Evolutionary conservation across 164 flowering plant genomes (phyloP), one percentile per base, ranked within the genome.

Genomic region (Chimonanthus salicifolius): DNA sequence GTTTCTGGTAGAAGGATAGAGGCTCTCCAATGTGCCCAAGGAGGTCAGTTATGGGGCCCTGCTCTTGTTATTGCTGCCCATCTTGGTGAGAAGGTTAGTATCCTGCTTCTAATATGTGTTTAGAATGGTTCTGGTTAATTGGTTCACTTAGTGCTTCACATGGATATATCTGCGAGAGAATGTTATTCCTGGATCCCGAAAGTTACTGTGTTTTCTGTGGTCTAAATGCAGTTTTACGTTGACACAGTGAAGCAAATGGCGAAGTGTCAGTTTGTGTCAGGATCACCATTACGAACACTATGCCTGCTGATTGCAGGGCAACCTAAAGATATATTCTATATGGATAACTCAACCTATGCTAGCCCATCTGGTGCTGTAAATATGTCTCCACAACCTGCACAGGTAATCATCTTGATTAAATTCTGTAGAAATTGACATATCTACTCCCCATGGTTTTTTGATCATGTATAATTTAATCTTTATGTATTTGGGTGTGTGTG

Each of bases 181-280:
- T 66, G 68, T 66, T 45, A 45, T 66, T 66, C 68, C 68, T 15
- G 47, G 47, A 1, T 66, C 45, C 16, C 45, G 68, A 21, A 44
- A 45, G 48, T 66, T 15, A 66, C 48, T 7, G 10, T 46, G 48
- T 45, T 66, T 11, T 18, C 6, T 66, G 49, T 66, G 44, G 16
- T 10, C 15, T 44, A 6, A 10, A 10, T 88, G 87, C 92, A 96
- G 99, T 90, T 87, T 73, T 91, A 91, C 83, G 84, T 81, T 68
- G 98, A 96, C 54, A 90, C 99, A 16, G 89, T 94, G 78, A 96
- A 88, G 85, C 88, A 88, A 85, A 92, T 96, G 98, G 97, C 99
- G 20, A 86, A 88, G 71, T 78, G 76, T 47, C 97, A 92, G 83
- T 82, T 96, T 68, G 81, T 87, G 75, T 82, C 94, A 5, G 99